Evolutionary conservation across 345 rosid genomes (phyloP).

Genomic region (Garcia nutans): DNA sequence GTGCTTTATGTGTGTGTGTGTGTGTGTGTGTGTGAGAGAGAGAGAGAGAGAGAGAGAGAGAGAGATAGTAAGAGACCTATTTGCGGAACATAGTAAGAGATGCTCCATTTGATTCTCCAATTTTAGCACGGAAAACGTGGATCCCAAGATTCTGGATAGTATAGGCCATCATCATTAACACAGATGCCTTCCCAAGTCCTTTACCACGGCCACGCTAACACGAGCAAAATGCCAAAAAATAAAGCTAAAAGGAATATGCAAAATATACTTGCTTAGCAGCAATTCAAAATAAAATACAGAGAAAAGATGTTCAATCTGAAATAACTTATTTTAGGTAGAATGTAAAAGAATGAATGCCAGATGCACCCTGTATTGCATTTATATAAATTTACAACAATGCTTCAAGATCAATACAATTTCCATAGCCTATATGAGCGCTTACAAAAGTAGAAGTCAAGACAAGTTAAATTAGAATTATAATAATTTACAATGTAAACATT

Average conservation of each 20-base stretch:
- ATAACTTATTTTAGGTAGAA: conserved; percentile 1
- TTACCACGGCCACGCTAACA: conserved; percentile 86
- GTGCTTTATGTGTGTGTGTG: neutral
- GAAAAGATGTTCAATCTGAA: neutral
- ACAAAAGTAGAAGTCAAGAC: too few species aligned
- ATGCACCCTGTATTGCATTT: neutral
- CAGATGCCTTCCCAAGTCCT: conserved; percentile 89
- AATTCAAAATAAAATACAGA: neutral
- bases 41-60: conserved; percentile 8
- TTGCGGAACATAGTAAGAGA: conserved; percentile 73
- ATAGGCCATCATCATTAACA: conserved; percentile 85
- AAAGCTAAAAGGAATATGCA: conserved; percentile 5
- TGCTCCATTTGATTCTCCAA: conserved; percentile 75
- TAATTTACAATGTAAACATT: too few species aligned
- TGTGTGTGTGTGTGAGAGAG: neutral
- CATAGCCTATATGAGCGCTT: too few species aligned
- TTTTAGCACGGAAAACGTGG: conserved; percentile 62
- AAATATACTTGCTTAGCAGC: neutral
- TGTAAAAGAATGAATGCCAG: neutral
- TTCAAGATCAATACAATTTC: neutral
- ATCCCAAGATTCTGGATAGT: conserved; percentile 61
- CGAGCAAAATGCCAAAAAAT: conserved; percentile 24
- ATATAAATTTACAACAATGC: neutral
- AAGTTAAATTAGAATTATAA: too few species aligned
- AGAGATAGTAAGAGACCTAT: conserved; percentile 50